These are phyloP conservation scores for Leucoagaricus sp. DNA, from an alignment of 1,284 basidiomycete genomes.

Conservation along the genomic window DNA sequence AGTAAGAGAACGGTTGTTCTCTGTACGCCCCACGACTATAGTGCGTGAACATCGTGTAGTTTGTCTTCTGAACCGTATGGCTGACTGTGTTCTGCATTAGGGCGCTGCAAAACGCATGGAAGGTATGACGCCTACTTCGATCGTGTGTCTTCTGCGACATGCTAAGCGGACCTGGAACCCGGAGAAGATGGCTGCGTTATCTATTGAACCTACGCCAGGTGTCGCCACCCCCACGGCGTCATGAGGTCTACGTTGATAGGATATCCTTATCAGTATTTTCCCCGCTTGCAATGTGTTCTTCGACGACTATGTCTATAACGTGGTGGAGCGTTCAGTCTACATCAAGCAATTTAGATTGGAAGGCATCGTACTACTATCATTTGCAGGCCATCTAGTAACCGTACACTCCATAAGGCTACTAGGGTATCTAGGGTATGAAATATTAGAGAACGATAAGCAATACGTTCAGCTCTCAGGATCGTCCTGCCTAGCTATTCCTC, in stretches of 20 bases:
- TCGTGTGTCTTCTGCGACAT: constrained; percentile 65
- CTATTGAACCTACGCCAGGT: too few species aligned
- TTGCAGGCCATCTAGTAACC: too few species aligned
- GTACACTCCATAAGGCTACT: not conserved
- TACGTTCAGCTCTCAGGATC: not conserved
- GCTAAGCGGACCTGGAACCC: constrained; percentile 48
- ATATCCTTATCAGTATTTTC: too few species aligned
- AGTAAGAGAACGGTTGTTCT: constrained; percentile 65
- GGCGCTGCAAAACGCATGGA: constrained; percentile 87
- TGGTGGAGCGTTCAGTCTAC: too few species aligned
- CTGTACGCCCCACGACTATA: constrained; percentile 67
- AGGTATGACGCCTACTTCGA: constrained; percentile 78
- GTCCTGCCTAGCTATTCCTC: not conserved
- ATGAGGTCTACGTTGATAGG: too few species aligned
- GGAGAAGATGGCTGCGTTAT: constrained; percentile 1
- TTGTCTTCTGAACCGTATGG: not conserved
- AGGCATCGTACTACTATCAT: too few species aligned
- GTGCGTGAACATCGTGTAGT: constrained; percentile 41
- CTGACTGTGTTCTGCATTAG: constrained; percentile 34
- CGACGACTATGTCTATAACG: too few species aligned
- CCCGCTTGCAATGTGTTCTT: too few species aligned
- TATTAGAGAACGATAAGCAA: not conserved
- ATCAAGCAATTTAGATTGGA: too few species aligned
- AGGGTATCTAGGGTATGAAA: not conserved
- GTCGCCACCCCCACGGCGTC: too few species aligned